A percentile compares a stretch with the other conserved stretches of the same genome.
phyloP scores from a whole-genome alignment of 768 basidiomycete species.

The Tricholoma hemisulphureum region DNA sequence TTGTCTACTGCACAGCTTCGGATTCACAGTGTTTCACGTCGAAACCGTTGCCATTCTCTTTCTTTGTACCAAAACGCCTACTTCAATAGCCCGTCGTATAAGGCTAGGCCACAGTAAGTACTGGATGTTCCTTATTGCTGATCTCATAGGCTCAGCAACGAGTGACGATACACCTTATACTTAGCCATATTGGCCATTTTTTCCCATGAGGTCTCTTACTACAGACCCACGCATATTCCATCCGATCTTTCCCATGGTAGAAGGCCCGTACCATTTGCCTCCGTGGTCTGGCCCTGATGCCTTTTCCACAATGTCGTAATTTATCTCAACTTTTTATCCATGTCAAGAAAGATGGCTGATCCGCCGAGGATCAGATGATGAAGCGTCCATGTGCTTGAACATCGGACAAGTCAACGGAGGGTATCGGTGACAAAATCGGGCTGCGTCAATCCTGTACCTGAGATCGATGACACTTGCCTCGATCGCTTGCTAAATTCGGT shows the following conservation, averaged over 20 bases:
- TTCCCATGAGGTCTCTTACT: too few species aligned
- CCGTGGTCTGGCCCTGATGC: background rate
- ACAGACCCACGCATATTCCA: background rate
- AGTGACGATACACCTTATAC: too few species aligned
- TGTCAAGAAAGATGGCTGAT: conserved; percentile 3
- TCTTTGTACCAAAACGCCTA: too few species aligned
- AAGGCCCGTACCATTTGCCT: background rate
- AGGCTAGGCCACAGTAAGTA: background rate
- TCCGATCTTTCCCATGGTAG: background rate
- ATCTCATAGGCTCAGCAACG: too few species aligned
- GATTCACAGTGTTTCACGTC: too few species aligned
- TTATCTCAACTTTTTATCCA: too few species aligned
- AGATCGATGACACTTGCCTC: conserved; percentile 10
- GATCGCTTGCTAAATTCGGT: conserved; percentile 6
- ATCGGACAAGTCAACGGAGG: conserved; percentile 13
- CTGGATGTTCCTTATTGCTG: too few species aligned
- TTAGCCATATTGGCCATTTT: too few species aligned
- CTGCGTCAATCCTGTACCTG: conserved; percentile 17
- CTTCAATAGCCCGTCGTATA: too few species aligned
- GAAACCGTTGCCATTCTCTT: too few species aligned
- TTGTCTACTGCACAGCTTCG: too few species aligned
- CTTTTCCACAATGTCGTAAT: background rate
- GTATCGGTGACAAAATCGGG: conserved; percentile 12
- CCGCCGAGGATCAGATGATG: conserved; percentile 18
- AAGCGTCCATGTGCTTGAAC: conserved; percentile 5